Evolutionary conservation across 2,329 filamentous ascomycete species (phyloP).

Genomic region (Xylariaceae sp.): DNA sequence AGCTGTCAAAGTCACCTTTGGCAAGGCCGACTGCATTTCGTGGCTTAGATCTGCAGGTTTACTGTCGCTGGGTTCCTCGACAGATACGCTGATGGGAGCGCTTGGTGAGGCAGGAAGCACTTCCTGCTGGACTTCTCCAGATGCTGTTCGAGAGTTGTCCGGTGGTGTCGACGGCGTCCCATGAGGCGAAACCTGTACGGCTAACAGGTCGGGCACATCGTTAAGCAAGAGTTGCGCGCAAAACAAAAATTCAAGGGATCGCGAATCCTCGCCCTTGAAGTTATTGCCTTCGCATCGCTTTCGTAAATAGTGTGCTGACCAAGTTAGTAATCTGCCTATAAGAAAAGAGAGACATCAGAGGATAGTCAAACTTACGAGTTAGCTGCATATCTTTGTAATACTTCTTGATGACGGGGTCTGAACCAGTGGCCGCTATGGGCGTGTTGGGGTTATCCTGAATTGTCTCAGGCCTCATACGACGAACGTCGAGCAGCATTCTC

Average conservation of each 20-base stretch:
- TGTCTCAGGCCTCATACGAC: slow-evolving; percentile 57
- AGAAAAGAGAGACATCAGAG: neutral
- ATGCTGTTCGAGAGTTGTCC: neutral
- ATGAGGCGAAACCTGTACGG: slow-evolving; percentile 2
- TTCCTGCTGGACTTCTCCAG: neutral
- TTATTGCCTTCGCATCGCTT: slow-evolving; percentile 50
- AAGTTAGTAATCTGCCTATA: slow-evolving; percentile 1
- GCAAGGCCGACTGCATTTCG: neutral
- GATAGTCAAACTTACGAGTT: slow-evolving; percentile 49
- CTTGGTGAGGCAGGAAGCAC: neutral
- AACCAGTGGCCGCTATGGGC: slow-evolving; percentile 46
- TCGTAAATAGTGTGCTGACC: slow-evolving; percentile 38
- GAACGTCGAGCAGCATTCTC: slow-evolving; percentile 60
- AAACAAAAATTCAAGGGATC: slow-evolving; percentile 45
- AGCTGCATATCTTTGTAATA: slow-evolving; percentile 58
- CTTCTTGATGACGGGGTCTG: slow-evolving; percentile 43
- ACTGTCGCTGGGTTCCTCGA: no score
- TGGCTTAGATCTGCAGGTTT: no score
- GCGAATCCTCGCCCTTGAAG: slow-evolving; percentile 49
- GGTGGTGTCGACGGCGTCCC: neutral
- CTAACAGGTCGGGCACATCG: slow-evolving; percentile 7
- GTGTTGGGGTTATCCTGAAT: slow-evolving; percentile 43
- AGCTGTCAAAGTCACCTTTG: neutral
- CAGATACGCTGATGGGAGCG: neutral
- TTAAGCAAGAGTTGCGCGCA: slow-evolving; percentile 42